A percentile compares a stretch with the other conserved stretches of the same genome.
Evolutionary conservation across 1,139 yeast species (phyloP).

Genomic region (Chernovozyma aurita): DNA sequence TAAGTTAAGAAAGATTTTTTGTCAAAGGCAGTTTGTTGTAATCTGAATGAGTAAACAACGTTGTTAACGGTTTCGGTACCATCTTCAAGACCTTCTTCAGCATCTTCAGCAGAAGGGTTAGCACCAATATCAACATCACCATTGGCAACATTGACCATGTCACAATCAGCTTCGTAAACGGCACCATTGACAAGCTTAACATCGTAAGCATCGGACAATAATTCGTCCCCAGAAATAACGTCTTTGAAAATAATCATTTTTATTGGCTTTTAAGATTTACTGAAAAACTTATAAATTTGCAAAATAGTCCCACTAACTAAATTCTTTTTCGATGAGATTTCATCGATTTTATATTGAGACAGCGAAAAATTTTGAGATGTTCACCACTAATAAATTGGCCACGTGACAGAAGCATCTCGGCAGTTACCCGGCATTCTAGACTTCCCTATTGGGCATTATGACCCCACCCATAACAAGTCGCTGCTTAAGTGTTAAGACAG

Average conservation of each 20-base stretch:
- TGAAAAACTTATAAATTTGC: neutral
- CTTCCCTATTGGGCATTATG: neutral
- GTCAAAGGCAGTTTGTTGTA: slow-evolving; percentile 92
- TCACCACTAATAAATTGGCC: too few relatives aligned
- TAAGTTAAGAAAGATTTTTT: slow-evolving; percentile 93
- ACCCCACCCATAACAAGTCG: too few relatives aligned
- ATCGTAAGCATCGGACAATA: slow-evolving; percentile 96
- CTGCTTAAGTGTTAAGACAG: too few relatives aligned
- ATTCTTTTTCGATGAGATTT: neutral
- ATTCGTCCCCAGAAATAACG: slow-evolving; percentile 90
- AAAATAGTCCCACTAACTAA: neutral
- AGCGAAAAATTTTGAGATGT: neutral
- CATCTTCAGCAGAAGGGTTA: slow-evolving; percentile 98
- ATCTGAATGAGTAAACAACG: slow-evolving; percentile 97
- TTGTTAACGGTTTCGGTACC: slow-evolving; percentile 91
- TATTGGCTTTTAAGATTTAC: neutral
- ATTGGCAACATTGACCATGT: slow-evolving; percentile 76
- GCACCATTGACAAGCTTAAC: slow-evolving; percentile 79
- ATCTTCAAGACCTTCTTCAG: slow-evolving; percentile 74
- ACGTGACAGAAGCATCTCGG: too few relatives aligned
- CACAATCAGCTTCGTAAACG: slow-evolving; percentile 95
- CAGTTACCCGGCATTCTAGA: slow-evolving; percentile 1
- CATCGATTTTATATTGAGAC: neutral
- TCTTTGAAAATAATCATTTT: slow-evolving; percentile 53
- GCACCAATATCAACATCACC: slow-evolving; percentile 98